Base-by-base conservation (phyloP, 441 rosid species). In the Eruca vesicaria region DNA sequence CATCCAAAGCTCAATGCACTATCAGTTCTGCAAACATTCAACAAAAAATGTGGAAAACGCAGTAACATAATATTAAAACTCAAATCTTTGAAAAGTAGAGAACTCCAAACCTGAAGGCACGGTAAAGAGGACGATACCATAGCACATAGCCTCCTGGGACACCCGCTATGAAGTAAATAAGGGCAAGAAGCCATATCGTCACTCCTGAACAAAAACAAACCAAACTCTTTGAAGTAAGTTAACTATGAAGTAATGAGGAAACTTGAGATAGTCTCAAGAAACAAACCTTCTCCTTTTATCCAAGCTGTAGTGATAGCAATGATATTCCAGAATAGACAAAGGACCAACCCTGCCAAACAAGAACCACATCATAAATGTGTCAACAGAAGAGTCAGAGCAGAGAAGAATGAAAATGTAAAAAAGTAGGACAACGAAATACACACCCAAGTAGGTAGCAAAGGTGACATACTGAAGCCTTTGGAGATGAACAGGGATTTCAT, bases 51-150 rank as follows among this genome's bases (percentile, higher is more conserved):
- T 26, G 28, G 4, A 36, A 36, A 35, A 7, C 9, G 53, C 9
- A 45, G 53, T 45, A 45, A 45, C 5, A 45, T 6, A 48, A 7
- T 43, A 48, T 7, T 50, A 50, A 15, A 15, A n/a, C n/a, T n/a
- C n/a, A 50, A 16, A 9, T n/a, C 0, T 23, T 2, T 60, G 12
- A 0, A 50, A 45, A 38, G 31, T 21, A 60, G 6, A 48, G 21
- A 52, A 58, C 7, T 33, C 9, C 59, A 41, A 50, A 94, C 99
- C 97, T 90, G 76, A 84, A 92, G 64, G 96, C 98, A 60, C 96
- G 95, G 81, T 94, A 94, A 18, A 94, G 92, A 58, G 98, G 99
- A 12, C 98, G 97, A 78, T 94, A 94, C 99, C 99, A 94, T 83
- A 90, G 74, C 52, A 90, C 77, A 72, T 94, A 92, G 76, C 86